Evolutionary conservation across 441 rosid species (phyloP).

Genomic region (Isatis lusitanica): DNA sequence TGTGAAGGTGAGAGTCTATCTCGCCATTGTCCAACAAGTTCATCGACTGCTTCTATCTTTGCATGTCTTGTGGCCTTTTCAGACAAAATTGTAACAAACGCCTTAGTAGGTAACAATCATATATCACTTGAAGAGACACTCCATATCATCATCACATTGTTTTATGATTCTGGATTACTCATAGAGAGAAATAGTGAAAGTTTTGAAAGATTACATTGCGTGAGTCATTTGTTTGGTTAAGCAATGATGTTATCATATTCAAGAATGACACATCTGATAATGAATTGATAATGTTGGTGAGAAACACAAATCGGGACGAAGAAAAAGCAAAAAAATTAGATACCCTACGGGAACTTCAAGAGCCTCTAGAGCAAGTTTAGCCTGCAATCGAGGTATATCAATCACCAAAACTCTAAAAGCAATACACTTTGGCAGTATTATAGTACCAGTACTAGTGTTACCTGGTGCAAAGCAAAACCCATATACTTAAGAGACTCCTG

Average conservation of each 20-base stretch:
- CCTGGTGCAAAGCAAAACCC: conserved; percentile 71
- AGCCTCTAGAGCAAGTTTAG: conserved; percentile 64
- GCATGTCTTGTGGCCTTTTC: conserved; percentile 86
- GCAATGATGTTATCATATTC: conserved; percentile 72
- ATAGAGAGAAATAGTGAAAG: not conserved
- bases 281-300: not conserved
- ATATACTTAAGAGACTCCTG: too few relatives aligned
- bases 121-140: not conserved
- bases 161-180: not conserved
- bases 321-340: not conserved
- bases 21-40: conserved; percentile 65
- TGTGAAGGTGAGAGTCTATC: conserved; percentile 50
- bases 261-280: conserved; percentile 69
- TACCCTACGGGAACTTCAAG: conserved; percentile 92
- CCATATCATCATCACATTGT: not conserved
- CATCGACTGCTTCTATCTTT: conserved; percentile 91
- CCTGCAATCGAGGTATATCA: conserved; percentile 39
- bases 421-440: not conserved
- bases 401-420: not conserved
- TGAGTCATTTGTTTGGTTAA: conserved; percentile 74
- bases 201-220: conserved; percentile 57
- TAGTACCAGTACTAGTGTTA: conserved; percentile 1
- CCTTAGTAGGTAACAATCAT: not conserved
- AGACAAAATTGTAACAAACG: not conserved
- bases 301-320: not conserved